A percentile compares a stretch with the other conserved stretches of the same genome.
phyloP scores from a whole-genome alignment of 495 filamentous ascomycete species.

The Penicillium angulare region DNA sequence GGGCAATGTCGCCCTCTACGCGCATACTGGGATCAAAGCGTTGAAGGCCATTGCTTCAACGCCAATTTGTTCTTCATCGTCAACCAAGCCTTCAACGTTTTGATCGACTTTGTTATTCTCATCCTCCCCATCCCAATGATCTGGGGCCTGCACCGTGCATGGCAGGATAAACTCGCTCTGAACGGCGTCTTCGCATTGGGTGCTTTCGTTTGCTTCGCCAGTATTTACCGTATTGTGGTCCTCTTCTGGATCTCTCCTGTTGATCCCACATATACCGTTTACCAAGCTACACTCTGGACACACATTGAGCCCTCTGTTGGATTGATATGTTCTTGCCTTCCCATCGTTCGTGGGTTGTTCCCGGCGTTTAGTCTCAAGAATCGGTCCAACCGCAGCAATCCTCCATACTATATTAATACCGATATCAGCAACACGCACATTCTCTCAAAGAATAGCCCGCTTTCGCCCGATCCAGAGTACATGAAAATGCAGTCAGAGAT shows the following conservation, averaged over 20 bases:
- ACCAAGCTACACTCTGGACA: constrained; percentile 56
- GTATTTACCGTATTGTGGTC: constrained; percentile 54
- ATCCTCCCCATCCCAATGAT: constrained; percentile 42
- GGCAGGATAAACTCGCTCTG: constrained; percentile 47
- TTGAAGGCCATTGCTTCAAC: constrained; percentile 37
- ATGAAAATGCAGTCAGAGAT: constrained; percentile 31
- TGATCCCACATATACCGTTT: constrained; percentile 46
- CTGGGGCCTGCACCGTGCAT: constrained; percentile 41
- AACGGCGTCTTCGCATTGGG: constrained; percentile 49
- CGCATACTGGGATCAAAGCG: constrained; percentile 40
- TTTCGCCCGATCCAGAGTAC: constrained; percentile 30
- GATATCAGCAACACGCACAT: constrained; percentile 28
- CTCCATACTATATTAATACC: constrained; percentile 30
- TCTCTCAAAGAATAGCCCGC: constrained; percentile 22
- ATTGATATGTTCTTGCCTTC: constrained; percentile 56
- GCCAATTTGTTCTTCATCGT: constrained; percentile 37
- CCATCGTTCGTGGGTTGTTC: constrained; percentile 55
- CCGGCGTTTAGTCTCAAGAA: constrained; percentile 32
- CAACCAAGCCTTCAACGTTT: constrained; percentile 45
- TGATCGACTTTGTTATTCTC: constrained; percentile 46
- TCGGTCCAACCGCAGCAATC: constrained; percentile 19
- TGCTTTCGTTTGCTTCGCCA: constrained; percentile 47
- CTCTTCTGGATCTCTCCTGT: constrained; percentile 51
- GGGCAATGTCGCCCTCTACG: constrained; percentile 42
- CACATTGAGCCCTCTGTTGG: constrained; percentile 57